Base-by-base conservation (phyloP, 2,329 filamentous ascomycete genomes). In the Pleomassaria siparia region DNA sequence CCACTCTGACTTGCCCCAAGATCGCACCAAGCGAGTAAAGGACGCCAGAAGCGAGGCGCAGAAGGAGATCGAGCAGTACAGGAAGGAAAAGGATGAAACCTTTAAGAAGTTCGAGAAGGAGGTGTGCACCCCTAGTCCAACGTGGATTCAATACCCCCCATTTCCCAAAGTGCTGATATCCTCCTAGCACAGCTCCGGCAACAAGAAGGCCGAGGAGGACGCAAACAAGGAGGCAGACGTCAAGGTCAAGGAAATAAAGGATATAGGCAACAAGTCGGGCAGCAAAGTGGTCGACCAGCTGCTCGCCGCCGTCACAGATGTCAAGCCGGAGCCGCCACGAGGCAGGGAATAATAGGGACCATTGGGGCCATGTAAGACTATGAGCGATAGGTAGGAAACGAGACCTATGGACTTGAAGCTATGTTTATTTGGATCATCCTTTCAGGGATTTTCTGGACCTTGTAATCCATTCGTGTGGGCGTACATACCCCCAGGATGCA, bases 41-140 rank as follows among this genome's bases (percentile, higher is more conserved):
- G 94, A 97, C 77, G 94, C 94, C 55, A 89, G 92, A 69, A 85
- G 89, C 69, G 94, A 99, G 75, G 94, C 94, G 54, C 95, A 96
- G 77, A 95, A 95, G 76, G 92, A 99, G 74, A 96, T 99, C 67
- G 89, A 96, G 59, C 87, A 90, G 47, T 97, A 99, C 80, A 85
- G 86, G 71, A 83, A 86, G 66, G 76, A 86, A 63, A 99, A 96
- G 79, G 94, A 99, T 67, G 82, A 88, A 28, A 92, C 97, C 74
- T 97, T 91, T 79, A 92, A 94, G 80, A 87, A 88, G 70, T 97
- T 95, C 66, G 91, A 97, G 79, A 81, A 89, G 55, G 81, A 89
- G 81, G 84, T 87, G 67, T 65, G 60, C 57, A 12, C 12, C 22
- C 7, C 11, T 22, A 43, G 7, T 21, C 41, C 13, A 4, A 28